Conservation (phyloP, 176 grass and related monocot genomes). For the Areca catechu region DNA sequence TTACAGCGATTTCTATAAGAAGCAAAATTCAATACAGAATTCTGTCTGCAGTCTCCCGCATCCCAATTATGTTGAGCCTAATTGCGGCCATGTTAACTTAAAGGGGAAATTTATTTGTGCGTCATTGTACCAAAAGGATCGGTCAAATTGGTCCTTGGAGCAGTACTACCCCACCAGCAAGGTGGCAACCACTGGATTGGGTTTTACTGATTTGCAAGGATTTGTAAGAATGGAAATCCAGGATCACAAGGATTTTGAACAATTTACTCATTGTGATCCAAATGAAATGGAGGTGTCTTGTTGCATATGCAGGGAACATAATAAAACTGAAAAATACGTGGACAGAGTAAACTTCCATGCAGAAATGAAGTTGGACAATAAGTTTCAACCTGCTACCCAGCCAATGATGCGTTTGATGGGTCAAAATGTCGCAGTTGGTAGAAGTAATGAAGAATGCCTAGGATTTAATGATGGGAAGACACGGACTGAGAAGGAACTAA, state of each 20-base stretch:
- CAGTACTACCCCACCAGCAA: constrained; percentile 5
- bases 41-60: not conserved
- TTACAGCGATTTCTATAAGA: constrained; percentile 7
- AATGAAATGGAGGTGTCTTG: constrained; percentile 15
- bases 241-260: not conserved
- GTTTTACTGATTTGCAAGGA: constrained; percentile 9
- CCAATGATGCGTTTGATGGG: constrained; percentile 62
- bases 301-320: constrained; percentile 8
- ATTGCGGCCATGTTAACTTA: constrained; percentile 7
- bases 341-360: constrained; percentile 10
- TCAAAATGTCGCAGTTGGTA: constrained; percentile 40
- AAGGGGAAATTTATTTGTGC: constrained; percentile 17
- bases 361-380: constrained; percentile 19
- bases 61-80: not conserved
- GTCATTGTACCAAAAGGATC: constrained; percentile 5
- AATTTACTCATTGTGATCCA: not conserved
- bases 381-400: constrained; percentile 12
- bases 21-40: not conserved
- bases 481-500: constrained; percentile 12
- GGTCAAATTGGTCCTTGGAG: constrained; percentile 21
- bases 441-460: constrained; percentile 9
- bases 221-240: not conserved
- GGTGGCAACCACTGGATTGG: constrained; percentile 6
- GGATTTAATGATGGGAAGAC: constrained; percentile 4
- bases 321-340: constrained; percentile 3